Base-by-base conservation (phyloP, 371 early-diverging fungal genomes). In the Mortierella sp. region DNA sequence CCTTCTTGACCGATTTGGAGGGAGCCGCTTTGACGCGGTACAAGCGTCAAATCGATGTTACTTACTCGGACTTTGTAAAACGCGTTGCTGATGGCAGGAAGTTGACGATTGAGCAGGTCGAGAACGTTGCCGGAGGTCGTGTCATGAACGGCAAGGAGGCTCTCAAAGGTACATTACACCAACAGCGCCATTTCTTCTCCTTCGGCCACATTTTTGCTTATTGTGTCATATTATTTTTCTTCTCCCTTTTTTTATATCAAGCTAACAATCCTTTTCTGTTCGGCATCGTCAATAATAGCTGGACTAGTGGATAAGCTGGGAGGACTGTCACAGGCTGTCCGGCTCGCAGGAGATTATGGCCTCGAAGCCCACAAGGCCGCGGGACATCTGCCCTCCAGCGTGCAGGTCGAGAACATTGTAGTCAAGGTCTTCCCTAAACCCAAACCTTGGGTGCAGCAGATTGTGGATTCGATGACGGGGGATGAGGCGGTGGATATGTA, bases 101-200 rank as follows among this genome's bases (percentile, higher is more conserved):
- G 21, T 68, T 87, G 75, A 85, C 85, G 3, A 6, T 80, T n/a
- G 92, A 91, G 70, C 81, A 90, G 46, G 89, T 90, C 0, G 91
- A 90, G 74, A 55, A 58, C 12, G 87, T 92, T 49, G 92, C 93
- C 0, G 90, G 90, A 3, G 94, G 94, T n/a, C 89, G 90, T 32
- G 89, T 93, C 38, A 93, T 89, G 87, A 92, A 84, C 32, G 94
- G 93, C 18, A 74, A 71, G 46, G 89, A 92, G 70, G 94, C 93
- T 11, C 56, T 82, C 43, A 82, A 82, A 54, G 83, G 83, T 83
- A 83, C 65, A 16, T 5, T 54, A 54, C 18, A 24, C 54, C 4
- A 3, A 10, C 21, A 41, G 10, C 44, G 35, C 24, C 24, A 49
- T 56, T 7, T 6, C 38, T 1, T 58, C 29, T 29, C 6, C 14